Evolutionary conservation across 2,329 filamentous ascomycete genomes (phyloP).

Genomic region (Lasiodiplodia theobromae): DNA sequence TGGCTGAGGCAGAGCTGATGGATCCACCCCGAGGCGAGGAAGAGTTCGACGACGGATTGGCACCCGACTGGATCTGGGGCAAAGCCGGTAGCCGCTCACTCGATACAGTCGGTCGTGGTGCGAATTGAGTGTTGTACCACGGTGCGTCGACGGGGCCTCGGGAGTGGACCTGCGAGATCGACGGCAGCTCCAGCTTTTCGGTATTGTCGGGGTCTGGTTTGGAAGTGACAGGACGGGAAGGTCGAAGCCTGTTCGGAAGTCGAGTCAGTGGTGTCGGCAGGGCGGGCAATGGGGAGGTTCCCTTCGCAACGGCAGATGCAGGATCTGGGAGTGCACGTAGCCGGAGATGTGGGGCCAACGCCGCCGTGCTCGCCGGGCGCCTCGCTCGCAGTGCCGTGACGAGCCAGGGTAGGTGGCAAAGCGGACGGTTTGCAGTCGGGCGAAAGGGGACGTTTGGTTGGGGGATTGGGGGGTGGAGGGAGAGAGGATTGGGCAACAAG

Average conservation of each 20-base stretch:
- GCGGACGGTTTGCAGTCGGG: constrained; percentile 42
- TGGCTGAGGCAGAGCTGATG: constrained; percentile 66
- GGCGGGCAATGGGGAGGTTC: constrained; percentile 31
- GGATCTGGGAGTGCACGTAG: constrained; percentile 28
- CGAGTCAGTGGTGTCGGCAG: constrained; percentile 32
- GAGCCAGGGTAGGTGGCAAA: constrained; percentile 35
- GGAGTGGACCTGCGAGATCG: constrained; percentile 82
- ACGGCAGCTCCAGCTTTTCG: constrained; percentile 95
- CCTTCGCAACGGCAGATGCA: constrained; percentile 28
- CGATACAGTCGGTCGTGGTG: constrained; percentile 70
- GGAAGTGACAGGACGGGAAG: constrained; percentile 28
- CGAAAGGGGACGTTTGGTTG: constrained; percentile 34
- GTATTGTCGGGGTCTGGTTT: constrained; percentile 55
- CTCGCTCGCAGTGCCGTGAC: constrained; percentile 22
- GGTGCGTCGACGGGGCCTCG: constrained; percentile 75
- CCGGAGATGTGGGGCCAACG: constrained; percentile 13
- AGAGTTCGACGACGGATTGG: constrained; percentile 71
- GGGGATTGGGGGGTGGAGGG: constrained; percentile 9
- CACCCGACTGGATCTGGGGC: constrained; percentile 70
- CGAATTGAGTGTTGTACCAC: constrained; percentile 73
- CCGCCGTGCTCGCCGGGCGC: background rate
- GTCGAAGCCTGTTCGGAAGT: constrained; percentile 13
- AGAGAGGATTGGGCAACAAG: constrained; percentile 33
- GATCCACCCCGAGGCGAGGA: constrained; percentile 80
- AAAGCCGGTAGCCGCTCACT: constrained; percentile 77